These are phyloP conservation scores for Medicago arabica DNA, from an alignment of 306 rosid species.

Conservation along the genomic window DNA sequence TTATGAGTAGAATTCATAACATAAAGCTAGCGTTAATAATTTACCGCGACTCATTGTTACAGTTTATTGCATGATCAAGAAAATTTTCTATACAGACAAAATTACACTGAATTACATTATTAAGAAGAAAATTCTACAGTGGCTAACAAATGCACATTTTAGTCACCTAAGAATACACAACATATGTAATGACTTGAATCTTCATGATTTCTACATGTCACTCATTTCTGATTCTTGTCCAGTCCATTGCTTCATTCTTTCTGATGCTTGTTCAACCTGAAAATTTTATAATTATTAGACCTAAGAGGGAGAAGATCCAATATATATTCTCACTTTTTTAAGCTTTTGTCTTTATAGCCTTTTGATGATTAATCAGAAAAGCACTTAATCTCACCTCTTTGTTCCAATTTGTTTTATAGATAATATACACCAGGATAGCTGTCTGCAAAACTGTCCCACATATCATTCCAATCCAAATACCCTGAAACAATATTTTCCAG, in stretches of 20 bases:
- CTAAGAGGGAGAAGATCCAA: background rate
- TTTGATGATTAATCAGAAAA: background rate
- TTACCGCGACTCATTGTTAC: background rate
- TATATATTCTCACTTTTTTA: too few relatives aligned
- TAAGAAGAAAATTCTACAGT: constrained; percentile 2
- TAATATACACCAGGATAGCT: constrained; percentile 59
- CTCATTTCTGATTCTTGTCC: constrained; percentile 54
- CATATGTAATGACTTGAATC: constrained; percentile 17
- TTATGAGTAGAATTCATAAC: background rate
- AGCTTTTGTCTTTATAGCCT: too few relatives aligned
- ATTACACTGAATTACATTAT: background rate
- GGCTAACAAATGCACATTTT: constrained; percentile 25
- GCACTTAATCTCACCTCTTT: constrained; percentile 61
- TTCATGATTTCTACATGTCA: constrained; percentile 18
- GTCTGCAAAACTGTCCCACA: constrained; percentile 88
- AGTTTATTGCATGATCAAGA: background rate
- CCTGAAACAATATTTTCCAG: constrained; percentile 55
- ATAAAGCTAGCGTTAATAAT: background rate
- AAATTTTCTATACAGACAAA: constrained; percentile 1
- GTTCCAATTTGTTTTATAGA: constrained; percentile 82
- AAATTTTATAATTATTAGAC: constrained; percentile 11
- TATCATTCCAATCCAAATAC: constrained; percentile 96
- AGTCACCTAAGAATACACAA: constrained; percentile 27
- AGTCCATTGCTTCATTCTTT: constrained; percentile 76
- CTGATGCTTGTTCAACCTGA: constrained; percentile 87